Conservation (phyloP, 768 basidiomycete species). For the Serendipita sp. region DNA sequence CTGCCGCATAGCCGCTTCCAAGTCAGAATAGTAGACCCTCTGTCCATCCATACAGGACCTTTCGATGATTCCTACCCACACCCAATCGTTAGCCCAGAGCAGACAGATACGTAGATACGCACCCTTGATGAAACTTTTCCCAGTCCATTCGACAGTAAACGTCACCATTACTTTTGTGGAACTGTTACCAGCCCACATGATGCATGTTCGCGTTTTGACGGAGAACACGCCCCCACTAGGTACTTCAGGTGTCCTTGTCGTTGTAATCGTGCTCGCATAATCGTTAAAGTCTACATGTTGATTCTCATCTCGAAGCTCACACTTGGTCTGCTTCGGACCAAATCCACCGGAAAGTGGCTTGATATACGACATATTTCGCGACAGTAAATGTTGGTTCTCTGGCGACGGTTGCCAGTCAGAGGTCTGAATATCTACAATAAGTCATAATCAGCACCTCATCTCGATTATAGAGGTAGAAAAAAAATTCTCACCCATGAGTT, state of each 20-base stretch:
- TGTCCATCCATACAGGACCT: conserved; percentile 83
- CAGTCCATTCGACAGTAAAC: conserved; percentile 89
- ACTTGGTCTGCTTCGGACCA: conserved; percentile 90
- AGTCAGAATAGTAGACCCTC: conserved; percentile 64
- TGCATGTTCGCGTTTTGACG: conserved; percentile 86
- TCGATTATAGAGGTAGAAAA: background rate
- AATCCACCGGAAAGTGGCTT: conserved; percentile 77
- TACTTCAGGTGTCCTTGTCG: conserved; percentile 85
- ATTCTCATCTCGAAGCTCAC: conserved; percentile 81
- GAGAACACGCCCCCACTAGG: conserved; percentile 85
- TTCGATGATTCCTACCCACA: conserved; percentile 69
- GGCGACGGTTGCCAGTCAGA: conserved; percentile 76
- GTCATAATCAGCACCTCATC: too few species aligned
- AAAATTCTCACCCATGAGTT: conserved; percentile 51
- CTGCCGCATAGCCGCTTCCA: conserved; percentile 67
- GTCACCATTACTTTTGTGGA: conserved; percentile 71
- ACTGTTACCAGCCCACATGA: conserved; percentile 79
- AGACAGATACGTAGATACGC: background rate
- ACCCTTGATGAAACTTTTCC: conserved; percentile 94
- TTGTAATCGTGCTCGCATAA: conserved; percentile 68
- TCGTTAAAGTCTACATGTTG: conserved; percentile 68
- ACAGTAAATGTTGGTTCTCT: conserved; percentile 48
- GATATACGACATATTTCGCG: conserved; percentile 89
- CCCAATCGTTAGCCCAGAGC: background rate
- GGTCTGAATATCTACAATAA: conserved; percentile 67